phyloP scores from a whole-genome alignment of 2,329 filamentous ascomycete species.

The Verticillium nonalfalfae region DNA sequence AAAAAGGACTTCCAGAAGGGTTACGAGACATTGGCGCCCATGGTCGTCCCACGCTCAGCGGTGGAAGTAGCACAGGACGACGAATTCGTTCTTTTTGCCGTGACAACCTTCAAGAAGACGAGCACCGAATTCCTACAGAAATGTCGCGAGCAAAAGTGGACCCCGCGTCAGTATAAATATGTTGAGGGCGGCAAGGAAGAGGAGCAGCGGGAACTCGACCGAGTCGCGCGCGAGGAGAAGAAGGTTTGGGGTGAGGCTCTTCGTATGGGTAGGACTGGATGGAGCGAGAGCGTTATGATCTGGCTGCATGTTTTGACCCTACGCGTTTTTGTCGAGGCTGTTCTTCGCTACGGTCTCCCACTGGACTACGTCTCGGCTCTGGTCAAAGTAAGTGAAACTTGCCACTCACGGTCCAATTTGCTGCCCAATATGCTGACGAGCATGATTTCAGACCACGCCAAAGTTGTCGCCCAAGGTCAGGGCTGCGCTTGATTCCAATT shows the following conservation, averaged over 20 bases:
- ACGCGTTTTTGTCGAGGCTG: slow-evolving; percentile 94
- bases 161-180: slow-evolving; percentile 89
- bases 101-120: slow-evolving; percentile 91
- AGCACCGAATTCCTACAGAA: slow-evolving; percentile 84
- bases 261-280: slow-evolving; percentile 81
- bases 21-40: slow-evolving; percentile 83
- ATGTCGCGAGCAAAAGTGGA: slow-evolving; percentile 89
- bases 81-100: slow-evolving; percentile 82
- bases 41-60: slow-evolving; percentile 90
- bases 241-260: slow-evolving; percentile 92
- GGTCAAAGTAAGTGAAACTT: slow-evolving; percentile 61
- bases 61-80: slow-evolving; percentile 75
- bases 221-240: slow-evolving; percentile 75
- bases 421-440: slow-evolving; percentile 1
- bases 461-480: slow-evolving; percentile 78
- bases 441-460: slow-evolving; percentile 61
- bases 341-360: slow-evolving; percentile 90
- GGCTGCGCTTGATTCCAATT: slow-evolving; percentile 71
- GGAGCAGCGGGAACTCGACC: slow-evolving; percentile 80
- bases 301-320: slow-evolving; percentile 90
- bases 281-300: slow-evolving; percentile 92
- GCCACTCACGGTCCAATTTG: neutral
- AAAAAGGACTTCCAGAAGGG: slow-evolving; percentile 83
- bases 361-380: slow-evolving; percentile 82
- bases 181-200: slow-evolving; percentile 85